Conservation (phyloP, 2,329 filamentous ascomycete genomes). For the Whalleya microplaca region DNA sequence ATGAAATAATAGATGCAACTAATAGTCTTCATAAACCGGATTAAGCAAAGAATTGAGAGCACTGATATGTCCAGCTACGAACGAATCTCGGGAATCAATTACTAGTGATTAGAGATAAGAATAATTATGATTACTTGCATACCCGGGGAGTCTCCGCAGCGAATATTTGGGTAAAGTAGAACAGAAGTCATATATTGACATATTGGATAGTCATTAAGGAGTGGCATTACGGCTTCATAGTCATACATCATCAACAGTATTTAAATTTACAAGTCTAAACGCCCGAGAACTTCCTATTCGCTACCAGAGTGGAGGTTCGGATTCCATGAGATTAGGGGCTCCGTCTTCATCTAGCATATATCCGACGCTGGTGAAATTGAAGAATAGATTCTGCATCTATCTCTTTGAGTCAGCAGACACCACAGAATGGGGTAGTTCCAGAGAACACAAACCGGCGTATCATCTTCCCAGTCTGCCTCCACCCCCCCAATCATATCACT, state of each 20-base stretch:
- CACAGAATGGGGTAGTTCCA: neutral
- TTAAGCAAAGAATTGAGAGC: too few species aligned
- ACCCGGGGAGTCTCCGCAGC: too few species aligned
- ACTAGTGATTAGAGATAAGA: too few species aligned
- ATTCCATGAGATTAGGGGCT: conserved; percentile 5
- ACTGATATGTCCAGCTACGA: too few species aligned
- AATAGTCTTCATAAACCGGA: too few species aligned
- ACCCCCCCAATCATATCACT: conserved; percentile 31
- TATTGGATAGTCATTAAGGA: neutral
- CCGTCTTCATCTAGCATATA: conserved; percentile 19
- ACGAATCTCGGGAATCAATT: too few species aligned
- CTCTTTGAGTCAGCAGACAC: conserved; percentile 1
- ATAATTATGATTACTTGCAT: too few species aligned
- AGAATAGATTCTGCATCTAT: conserved; percentile 27
- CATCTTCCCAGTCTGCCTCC: conserved; percentile 45
- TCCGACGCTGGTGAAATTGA: conserved; percentile 32
- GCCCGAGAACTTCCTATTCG: neutral
- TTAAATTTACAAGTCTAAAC: neutral
- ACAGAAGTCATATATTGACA: neutral
- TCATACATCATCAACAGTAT: neutral
- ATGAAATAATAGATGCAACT: too few species aligned
- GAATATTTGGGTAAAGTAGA: neutral
- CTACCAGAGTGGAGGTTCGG: conserved; percentile 19
- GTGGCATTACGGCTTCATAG: neutral
- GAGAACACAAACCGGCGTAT: conserved; percentile 20